Evolutionary conservation across 2,329 filamentous ascomycete species (phyloP).

Genomic region (Ascochyta viciae-villosae): DNA sequence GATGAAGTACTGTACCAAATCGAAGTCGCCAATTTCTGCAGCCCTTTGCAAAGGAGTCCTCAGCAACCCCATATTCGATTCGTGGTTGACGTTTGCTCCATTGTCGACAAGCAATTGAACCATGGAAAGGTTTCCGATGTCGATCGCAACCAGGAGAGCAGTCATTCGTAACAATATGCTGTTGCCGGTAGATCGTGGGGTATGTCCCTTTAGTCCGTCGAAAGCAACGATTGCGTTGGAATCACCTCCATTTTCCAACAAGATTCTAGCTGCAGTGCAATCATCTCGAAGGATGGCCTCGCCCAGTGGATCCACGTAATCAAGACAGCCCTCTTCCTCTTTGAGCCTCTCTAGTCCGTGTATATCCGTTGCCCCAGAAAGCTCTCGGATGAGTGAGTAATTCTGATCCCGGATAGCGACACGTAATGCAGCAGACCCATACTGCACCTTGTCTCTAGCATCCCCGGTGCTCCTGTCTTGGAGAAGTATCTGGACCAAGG

Average conservation of each 20-base stretch:
- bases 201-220: background rate
- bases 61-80: background rate
- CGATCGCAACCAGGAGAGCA: slow-evolving; percentile 9
- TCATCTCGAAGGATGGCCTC: slow-evolving; percentile 2
- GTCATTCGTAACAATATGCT: slow-evolving; percentile 1
- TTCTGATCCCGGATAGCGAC: slow-evolving; percentile 2
- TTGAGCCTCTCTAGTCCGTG: background rate
- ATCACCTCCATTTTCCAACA: background rate
- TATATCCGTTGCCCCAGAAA: background rate
- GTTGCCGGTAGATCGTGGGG: background rate
- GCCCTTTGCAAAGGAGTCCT: slow-evolving; percentile 21
- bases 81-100: background rate
- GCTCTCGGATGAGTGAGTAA: background rate
- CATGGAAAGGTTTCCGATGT: background rate
- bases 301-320: slow-evolving; percentile 2
- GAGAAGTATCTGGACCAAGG: background rate
- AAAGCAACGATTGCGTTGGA: slow-evolving; percentile 8
- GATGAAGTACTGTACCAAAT: slow-evolving; percentile 14
- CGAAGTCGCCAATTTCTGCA: slow-evolving; percentile 17
- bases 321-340: background rate
- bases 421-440: slow-evolving; percentile 4
- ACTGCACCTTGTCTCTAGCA: background rate
- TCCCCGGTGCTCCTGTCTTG: background rate
- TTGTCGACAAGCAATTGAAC: slow-evolving; percentile 3
- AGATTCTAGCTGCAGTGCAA: background rate